These are phyloP conservation scores for Coemansia javaensis DNA, from an alignment of 192 early-diverging fungal species.

Conservation along the genomic window DNA sequence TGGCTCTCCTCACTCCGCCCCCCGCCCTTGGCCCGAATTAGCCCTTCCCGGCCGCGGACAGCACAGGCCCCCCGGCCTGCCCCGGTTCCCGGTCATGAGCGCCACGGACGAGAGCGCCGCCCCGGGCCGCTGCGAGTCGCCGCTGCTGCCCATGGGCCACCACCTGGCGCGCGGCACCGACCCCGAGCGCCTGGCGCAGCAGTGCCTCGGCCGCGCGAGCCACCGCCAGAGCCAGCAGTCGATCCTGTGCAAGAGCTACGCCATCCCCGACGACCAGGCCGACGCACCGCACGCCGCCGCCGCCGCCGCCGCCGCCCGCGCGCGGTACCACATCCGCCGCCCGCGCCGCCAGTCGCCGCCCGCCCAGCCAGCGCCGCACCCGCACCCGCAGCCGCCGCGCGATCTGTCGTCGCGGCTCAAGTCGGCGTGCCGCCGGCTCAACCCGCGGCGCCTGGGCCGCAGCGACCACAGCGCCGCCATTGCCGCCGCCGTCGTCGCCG, in stretches of 20 bases:
- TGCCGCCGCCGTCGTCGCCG: not conserved
- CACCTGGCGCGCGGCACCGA: conserved; percentile 16
- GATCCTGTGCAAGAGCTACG: conserved; percentile 38
- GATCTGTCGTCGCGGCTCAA: conserved; percentile 44
- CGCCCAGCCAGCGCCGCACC: conserved; percentile 12
- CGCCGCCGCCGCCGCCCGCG: not conserved
- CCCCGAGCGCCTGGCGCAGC: conserved; percentile 35
- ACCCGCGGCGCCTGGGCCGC: conserved; percentile 31
- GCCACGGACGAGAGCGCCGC: too few relatives aligned
- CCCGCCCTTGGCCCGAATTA: too few relatives aligned
- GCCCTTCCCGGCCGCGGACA: too few relatives aligned
- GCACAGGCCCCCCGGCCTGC: too few relatives aligned
- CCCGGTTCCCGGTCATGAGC: too few relatives aligned
- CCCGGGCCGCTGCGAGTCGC: conserved; percentile 34
- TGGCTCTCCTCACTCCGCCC: too few relatives aligned
- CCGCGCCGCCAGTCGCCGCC: conserved; percentile 4
- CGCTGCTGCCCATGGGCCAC: conserved; percentile 50
- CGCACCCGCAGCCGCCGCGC: too few relatives aligned
- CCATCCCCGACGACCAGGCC: conserved; percentile 30
- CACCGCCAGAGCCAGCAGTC: conserved; percentile 44
- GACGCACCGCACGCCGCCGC: not conserved
- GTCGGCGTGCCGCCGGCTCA: conserved; percentile 44
- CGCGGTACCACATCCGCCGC: conserved; percentile 20
- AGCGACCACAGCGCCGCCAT: conserved; percentile 1
- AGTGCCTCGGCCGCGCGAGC: conserved; percentile 18